Evolutionary conservation across 2,329 filamentous ascomycete species (phyloP), one percentile per base, ranked within the genome.

Genomic region (Clonostachys chloroleuca): DNA sequence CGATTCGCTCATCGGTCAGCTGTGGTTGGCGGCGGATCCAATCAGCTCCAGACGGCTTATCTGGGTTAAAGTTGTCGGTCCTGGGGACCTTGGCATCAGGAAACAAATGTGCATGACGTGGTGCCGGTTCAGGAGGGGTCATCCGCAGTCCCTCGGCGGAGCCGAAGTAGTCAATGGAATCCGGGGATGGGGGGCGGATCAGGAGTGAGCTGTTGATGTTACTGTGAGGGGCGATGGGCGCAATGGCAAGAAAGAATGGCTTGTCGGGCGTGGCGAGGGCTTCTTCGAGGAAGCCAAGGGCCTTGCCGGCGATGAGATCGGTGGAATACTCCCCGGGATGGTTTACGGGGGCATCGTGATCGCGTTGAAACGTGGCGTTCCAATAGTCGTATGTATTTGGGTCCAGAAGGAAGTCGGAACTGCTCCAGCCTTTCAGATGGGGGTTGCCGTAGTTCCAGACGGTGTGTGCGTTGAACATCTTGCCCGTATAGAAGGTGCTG

Each of bases 331-430:
- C 24, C 3, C 77, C 77, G 35, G 73, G 64, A 46, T 79, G 73
- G 55, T 70, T 77, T 13, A 73, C 65, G 0, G 80, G 80, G 0
- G 67, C 56, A 2, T 81, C 74, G 1, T 70, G 64, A 53, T 89
- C 84, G 9, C 79, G 72, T 49, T 84, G 77, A 58, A 81, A 84
- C 7, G 76, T 83, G 2, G 78, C 70, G 57, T 88, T 87, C 17
- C 81, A 70, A 58, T 88, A 89, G 30, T 77, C 68, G 58, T 89
- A 89, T 0, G 85, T 89, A 52, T 73, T 78, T 0, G 84, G 84
- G 51, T 88, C 83, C 2, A 87, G 66, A 2, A 86, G 66, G 53
- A 85, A 74, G 43, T 68, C 62, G 1, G 78, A 80, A 0, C 70
- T 70, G 24, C 72, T 83, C 65, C 76, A 86, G 2, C 81, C 83